These are phyloP conservation scores for Heritiera littoralis DNA, from an alignment of 345 rosid species.

Conservation along the genomic window DNA sequence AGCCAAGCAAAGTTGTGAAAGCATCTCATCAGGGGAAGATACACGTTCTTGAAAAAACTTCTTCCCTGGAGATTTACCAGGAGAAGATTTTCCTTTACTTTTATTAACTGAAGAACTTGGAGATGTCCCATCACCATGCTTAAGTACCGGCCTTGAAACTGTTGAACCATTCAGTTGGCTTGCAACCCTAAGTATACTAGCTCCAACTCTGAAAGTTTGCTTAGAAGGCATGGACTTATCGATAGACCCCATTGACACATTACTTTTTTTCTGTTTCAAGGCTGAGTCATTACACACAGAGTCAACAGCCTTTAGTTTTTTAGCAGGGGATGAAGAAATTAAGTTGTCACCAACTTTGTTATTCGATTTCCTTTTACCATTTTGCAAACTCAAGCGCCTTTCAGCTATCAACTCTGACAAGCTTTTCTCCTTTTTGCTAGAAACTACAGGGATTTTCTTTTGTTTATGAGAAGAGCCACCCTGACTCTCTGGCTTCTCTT, in stretches of 20 bases:
- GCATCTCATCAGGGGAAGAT: conserved; percentile 38
- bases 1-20: conserved; percentile 37
- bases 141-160: conserved; percentile 28
- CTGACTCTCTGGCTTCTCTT: conserved; percentile 32
- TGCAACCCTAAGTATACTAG: conserved; percentile 47
- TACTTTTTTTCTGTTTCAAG: conserved; percentile 28
- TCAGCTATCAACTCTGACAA: conserved; percentile 57
- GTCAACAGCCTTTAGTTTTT: conserved; percentile 49
- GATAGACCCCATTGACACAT: conserved; percentile 24
- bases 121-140: conserved; percentile 25
- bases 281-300: conserved; percentile 29
- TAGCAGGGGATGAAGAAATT: conserved; percentile 26
- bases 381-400: conserved; percentile 32
- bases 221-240: conserved; percentile 25
- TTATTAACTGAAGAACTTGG: conserved; percentile 24
- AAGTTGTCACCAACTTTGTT: conserved; percentile 25
- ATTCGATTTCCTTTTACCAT: conserved; percentile 32
- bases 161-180: conserved; percentile 42
- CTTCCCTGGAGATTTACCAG: conserved; percentile 26
- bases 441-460: conserved; percentile 31
- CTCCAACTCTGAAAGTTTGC: conserved; percentile 39
- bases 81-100: conserved; percentile 30
- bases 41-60: conserved; percentile 24
- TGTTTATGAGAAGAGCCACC: conserved; percentile 34
- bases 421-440: conserved; percentile 54